Conservation (phyloP, 2,329 filamentous ascomycete species). For the Arthrobotrys megalospora region DNA sequence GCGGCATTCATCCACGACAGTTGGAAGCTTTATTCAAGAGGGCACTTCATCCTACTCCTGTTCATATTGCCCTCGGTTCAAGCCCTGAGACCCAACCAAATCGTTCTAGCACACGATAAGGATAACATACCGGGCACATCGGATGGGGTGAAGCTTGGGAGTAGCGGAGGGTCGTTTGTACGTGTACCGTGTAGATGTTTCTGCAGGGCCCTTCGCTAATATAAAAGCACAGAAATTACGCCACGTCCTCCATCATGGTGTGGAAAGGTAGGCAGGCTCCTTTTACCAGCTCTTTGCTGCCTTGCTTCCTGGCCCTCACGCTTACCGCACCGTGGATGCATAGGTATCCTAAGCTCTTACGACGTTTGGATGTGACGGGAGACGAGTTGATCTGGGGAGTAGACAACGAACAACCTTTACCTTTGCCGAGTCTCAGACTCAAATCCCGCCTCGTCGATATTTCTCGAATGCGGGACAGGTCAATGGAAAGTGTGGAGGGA, state of each 20-base stretch:
- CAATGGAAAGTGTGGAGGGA: conserved; percentile 81
- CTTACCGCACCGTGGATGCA: not conserved
- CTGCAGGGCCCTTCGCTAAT: conserved; percentile 1
- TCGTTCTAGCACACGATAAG: conserved; percentile 17
- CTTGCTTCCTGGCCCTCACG: not conserved
- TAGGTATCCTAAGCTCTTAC: conserved; percentile 81
- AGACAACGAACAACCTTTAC: conserved; percentile 73
- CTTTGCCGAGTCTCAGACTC: conserved; percentile 73
- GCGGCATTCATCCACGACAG: conserved; percentile 31
- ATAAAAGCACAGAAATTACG: conserved; percentile 71
- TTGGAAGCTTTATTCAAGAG: conserved; percentile 50
- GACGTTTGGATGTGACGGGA: conserved; percentile 79
- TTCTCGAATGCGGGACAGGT: conserved; percentile 84
- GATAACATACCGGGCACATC: not conserved
- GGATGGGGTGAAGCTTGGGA: not conserved
- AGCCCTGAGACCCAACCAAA: conserved; percentile 16
- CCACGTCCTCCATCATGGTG: conserved; percentile 92
- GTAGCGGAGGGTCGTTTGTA: conserved; percentile 35
- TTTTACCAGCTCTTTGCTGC: not conserved
- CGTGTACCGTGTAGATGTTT: conserved; percentile 1
- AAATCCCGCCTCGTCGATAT: conserved; percentile 79
- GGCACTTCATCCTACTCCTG: not conserved
- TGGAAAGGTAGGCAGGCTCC: conserved; percentile 71
- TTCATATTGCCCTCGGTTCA: conserved; percentile 20
- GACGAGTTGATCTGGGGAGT: conserved; percentile 76